Conservation (phyloP, 768 basidiomycete species). For the Phlebiopsis gigantea region DNA sequence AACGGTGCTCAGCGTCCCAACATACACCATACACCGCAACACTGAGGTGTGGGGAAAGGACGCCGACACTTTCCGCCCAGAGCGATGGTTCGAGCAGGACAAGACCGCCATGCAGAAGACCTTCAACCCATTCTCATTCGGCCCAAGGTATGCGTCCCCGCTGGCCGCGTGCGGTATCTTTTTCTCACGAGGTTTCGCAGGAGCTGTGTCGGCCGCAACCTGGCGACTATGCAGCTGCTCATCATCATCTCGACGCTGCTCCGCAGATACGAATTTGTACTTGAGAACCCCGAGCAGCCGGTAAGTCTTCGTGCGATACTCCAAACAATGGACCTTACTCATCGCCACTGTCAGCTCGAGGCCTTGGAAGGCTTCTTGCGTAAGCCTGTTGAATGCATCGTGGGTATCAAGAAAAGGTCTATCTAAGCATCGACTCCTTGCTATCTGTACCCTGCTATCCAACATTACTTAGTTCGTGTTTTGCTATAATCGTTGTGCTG, state of each 20-base stretch:
- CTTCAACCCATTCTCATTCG: conserved; percentile 84
- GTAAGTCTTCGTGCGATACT: conserved; percentile 33
- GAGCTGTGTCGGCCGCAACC: conserved; percentile 80
- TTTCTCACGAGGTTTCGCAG: conserved; percentile 28
- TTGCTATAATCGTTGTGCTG: too few species aligned
- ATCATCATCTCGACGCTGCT: conserved; percentile 80
- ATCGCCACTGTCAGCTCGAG: conserved; percentile 41
- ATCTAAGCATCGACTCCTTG: too few species aligned
- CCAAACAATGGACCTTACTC: neutral
- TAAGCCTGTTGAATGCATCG: conserved; percentile 69
- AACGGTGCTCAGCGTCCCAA: conserved; percentile 75
- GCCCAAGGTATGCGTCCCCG: conserved; percentile 53
- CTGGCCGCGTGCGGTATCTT: neutral
- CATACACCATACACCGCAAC: conserved; percentile 80
- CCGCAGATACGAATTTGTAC: conserved; percentile 68
- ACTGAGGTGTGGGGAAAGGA: conserved; percentile 72
- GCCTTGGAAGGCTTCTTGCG: conserved; percentile 85
- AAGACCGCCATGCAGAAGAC: conserved; percentile 55
- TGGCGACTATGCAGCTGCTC: conserved; percentile 73
- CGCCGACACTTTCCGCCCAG: conserved; percentile 67
- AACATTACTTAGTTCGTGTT: too few species aligned
- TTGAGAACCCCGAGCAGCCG: conserved; percentile 51
- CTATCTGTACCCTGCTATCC: too few species aligned
- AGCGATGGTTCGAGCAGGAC: conserved; percentile 80
- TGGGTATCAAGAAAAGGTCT: conserved; percentile 64